A percentile compares a stretch with the other conserved stretches of the same genome.
phyloP scores from a whole-genome alignment of 345 rosid species.

The Ceriops tagal region DNA sequence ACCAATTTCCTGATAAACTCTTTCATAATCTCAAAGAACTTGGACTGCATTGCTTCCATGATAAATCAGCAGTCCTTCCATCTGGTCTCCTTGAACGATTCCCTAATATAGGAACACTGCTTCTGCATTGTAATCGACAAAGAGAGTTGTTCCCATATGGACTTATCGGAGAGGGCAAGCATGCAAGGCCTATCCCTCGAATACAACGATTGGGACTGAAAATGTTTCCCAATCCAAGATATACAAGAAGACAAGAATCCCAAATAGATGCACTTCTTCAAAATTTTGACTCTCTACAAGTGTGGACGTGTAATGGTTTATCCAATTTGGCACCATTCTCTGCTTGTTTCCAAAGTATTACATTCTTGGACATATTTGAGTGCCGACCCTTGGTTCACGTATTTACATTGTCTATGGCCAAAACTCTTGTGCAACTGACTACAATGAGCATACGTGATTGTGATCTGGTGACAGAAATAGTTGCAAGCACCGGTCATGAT shows the following conservation, averaged over 20 bases:
- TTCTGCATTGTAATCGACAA: too few relatives aligned
- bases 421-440: not conserved
- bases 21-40: too few relatives aligned
- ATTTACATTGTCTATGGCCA: not conserved
- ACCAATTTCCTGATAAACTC: too few relatives aligned
- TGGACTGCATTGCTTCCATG: too few relatives aligned
- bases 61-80: too few relatives aligned
- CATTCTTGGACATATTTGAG: not conserved
- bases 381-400: slow-evolving; percentile 8
- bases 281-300: not conserved
- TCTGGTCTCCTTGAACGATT: not conserved
- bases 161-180: too few relatives aligned
- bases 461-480: slow-evolving; percentile 1
- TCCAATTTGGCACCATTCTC: slow-evolving; percentile 7
- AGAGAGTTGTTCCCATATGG: too few relatives aligned
- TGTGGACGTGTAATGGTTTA: not conserved
- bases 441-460: slow-evolving; percentile 10
- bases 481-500: not conserved
- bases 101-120: not conserved
- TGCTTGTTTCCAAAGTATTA: not conserved
- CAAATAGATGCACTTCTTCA: not conserved
- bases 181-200: not conserved
- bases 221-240: not conserved
- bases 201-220: not conserved
- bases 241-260: not conserved